Evolutionary conservation across 169 alveolate genomes (phyloP).

Genomic region (Plasmodium falciparum): DNA sequence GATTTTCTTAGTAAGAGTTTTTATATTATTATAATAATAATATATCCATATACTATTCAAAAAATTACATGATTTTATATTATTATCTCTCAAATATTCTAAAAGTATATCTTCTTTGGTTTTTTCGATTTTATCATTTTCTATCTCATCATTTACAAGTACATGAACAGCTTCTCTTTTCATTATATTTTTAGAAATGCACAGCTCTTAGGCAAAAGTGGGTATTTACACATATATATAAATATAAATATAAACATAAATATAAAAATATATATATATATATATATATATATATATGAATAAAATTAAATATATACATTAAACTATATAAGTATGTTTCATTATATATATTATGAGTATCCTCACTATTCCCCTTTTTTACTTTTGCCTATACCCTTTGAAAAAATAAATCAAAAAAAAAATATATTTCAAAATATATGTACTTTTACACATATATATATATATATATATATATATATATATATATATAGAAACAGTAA

Average conservation of each 20-base stretch:
- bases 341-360: too few relatives aligned
- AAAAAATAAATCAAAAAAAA: too few relatives aligned
- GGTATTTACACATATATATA: neutral
- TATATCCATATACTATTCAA: constrained; percentile 49
- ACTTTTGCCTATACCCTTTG: too few relatives aligned
- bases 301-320: neutral
- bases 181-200: constrained; percentile 23
- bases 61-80: constrained; percentile 7
- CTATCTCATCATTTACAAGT: neutral
- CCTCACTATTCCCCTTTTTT: too few relatives aligned
- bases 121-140: constrained; percentile 21
- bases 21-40: constrained; percentile 44
- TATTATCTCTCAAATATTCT: constrained; percentile 23
- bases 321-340: too few relatives aligned
- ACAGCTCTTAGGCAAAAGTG: neutral
- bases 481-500: too few relatives aligned
- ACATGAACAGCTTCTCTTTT: constrained; percentile 7
- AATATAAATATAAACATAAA: constrained; percentile 6
- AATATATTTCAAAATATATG: too few relatives aligned
- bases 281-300: neutral
- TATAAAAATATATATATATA: neutral
- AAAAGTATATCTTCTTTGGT: constrained; percentile 34
- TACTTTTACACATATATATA: too few relatives aligned
- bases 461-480: too few relatives aligned
- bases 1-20: constrained; percentile 36